Evolutionary conservation across 306 rosid genomes (phyloP).

Genomic region (Nissolia schottii): DNA sequence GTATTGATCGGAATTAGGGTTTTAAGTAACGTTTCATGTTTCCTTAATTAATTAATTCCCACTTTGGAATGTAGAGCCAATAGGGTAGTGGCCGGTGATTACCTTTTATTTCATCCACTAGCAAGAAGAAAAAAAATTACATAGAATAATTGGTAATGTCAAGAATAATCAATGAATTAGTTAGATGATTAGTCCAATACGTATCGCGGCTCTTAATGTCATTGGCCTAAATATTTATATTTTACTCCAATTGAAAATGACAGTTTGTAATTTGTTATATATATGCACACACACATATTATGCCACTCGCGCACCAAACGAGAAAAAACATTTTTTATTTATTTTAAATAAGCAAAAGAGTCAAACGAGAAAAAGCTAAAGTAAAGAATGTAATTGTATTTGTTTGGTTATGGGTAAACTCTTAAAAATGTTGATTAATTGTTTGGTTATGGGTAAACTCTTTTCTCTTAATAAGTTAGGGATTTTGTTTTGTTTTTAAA

Average conservation of each 20-base stretch:
- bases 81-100: slow-evolving; percentile 17
- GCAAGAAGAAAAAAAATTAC: neutral
- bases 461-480: too few relatives aligned
- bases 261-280: neutral
- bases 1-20: neutral
- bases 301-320: neutral
- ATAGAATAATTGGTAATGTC: neutral
- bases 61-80: slow-evolving; percentile 34
- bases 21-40: neutral
- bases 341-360: too few relatives aligned
- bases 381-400: neutral
- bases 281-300: neutral
- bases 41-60: neutral
- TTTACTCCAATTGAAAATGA: neutral
- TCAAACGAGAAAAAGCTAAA: neutral
- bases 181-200: slow-evolving; percentile 15
- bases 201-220: neutral
- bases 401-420: neutral
- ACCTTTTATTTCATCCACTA: slow-evolving; percentile 32
- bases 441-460: too few relatives aligned
- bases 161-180: neutral
- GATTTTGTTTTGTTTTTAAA: too few relatives aligned
- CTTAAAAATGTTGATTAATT: neutral
- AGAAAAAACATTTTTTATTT: too few relatives aligned
- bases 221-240: neutral